Evolutionary conservation across 257 asterid genomes (phyloP).

Genomic region (Solanum boliviense): DNA sequence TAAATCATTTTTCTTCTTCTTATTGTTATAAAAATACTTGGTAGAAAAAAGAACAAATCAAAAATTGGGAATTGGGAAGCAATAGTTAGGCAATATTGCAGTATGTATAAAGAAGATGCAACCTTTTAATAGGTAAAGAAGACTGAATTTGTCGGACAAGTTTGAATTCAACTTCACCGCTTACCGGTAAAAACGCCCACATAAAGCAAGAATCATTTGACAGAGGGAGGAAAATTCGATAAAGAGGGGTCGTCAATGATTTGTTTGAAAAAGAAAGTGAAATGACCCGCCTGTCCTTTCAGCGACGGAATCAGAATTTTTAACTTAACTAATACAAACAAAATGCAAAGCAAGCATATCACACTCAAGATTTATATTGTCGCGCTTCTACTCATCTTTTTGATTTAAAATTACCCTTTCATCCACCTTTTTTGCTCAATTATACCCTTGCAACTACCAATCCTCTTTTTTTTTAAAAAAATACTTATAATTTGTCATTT

Average conservation of each 20-base stretch:
- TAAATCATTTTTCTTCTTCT: background rate
- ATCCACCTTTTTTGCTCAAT: no score
- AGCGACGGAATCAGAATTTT: background rate
- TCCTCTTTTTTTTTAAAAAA: no score
- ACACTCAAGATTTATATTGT: background rate
- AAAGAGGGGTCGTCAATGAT: constrained; percentile 5
- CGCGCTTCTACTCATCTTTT: no score
- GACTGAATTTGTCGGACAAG: background rate
- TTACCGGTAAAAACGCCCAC: background rate
- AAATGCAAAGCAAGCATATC: background rate
- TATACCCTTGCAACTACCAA: no score
- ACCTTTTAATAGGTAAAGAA: background rate
- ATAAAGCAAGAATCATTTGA: background rate
- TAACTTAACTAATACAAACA: no score
- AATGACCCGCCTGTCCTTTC: background rate
- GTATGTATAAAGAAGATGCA: background rate
- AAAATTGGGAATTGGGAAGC: background rate
- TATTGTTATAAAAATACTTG: background rate
- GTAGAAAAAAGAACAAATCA: background rate
- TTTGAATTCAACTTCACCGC: background rate
- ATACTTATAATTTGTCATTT: no score
- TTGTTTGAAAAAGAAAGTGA: constrained; percentile 7
- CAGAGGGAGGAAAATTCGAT: background rate
- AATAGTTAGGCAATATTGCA: background rate
- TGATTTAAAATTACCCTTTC: no score